Evolutionary conservation across 345 rosid genomes (phyloP).

Genomic region (Jatropha curcas): DNA sequence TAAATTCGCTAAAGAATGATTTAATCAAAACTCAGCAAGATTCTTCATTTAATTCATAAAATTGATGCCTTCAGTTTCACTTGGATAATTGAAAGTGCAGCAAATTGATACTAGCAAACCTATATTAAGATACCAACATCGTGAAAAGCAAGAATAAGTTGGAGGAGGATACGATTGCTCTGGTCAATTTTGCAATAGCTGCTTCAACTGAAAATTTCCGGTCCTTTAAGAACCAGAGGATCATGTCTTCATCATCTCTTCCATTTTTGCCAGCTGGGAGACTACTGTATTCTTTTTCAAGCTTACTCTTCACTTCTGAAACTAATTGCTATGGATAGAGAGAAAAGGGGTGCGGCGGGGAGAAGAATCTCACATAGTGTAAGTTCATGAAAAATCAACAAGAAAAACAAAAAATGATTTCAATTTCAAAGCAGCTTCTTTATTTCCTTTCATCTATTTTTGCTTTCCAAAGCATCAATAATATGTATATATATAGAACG

Average conservation of each 20-base stretch:
- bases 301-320: constrained; percentile 70
- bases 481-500: background rate
- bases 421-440: background rate
- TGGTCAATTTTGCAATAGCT: constrained; percentile 59
- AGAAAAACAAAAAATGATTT: background rate
- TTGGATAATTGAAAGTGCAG: background rate
- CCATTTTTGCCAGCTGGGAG: constrained; percentile 83
- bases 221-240: constrained; percentile 83
- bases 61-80: background rate
- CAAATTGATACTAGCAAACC: background rate
- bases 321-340: constrained; percentile 52
- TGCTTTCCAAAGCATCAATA: constrained; percentile 5
- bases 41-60: background rate
- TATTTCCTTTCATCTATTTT: background rate
- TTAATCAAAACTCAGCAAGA: background rate
- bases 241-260: constrained; percentile 93
- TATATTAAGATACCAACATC: background rate
- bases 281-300: constrained; percentile 52
- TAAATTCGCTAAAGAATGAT: background rate
- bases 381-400: too few relatives aligned
- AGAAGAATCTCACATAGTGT: too few relatives aligned
- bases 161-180: constrained; percentile 76
- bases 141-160: constrained; percentile 4
- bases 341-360: background rate
- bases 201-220: constrained; percentile 66